phyloP scores from a whole-genome alignment of 2,329 filamentous ascomycete genomes.

The Claviceps sp. region DNA sequence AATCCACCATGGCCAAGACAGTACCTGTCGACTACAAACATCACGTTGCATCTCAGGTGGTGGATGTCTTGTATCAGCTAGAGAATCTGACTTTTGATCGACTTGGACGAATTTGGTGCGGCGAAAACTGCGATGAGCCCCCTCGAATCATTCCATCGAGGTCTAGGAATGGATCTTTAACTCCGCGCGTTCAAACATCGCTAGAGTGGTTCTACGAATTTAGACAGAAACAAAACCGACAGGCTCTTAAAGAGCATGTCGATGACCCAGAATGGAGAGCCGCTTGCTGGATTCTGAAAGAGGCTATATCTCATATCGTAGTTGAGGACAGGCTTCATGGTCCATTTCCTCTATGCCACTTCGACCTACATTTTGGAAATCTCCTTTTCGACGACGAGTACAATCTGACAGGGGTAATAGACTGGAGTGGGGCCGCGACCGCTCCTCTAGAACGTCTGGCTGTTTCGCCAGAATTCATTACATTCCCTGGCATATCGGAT shows the following conservation, averaged over 20 bases:
- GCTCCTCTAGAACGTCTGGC: constrained; percentile 3
- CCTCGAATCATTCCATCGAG: constrained; percentile 4
- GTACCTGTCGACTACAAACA: background rate
- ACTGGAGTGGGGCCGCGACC: constrained; percentile 1
- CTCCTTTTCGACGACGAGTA: too few relatives aligned
- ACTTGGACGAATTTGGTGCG: constrained; percentile 6
- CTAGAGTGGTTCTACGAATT: background rate
- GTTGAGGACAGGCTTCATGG: constrained; percentile 5
- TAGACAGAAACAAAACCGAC: too few relatives aligned
- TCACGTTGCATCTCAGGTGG: background rate
- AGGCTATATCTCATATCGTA: constrained; percentile 5
- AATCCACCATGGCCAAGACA: background rate
- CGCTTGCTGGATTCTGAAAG: constrained; percentile 4
- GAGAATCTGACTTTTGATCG: constrained; percentile 4
- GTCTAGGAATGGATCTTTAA: background rate
- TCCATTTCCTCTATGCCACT: constrained; percentile 5
- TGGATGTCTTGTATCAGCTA: constrained; percentile 5
- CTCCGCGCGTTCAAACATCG: constrained; percentile 3
- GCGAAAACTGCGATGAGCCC: constrained; percentile 7
- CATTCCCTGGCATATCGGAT: too few relatives aligned
- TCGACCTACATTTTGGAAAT: constrained; percentile 6
- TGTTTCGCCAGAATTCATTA: too few relatives aligned
- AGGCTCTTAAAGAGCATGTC: constrained; percentile 2
- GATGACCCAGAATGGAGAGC: constrained; percentile 5
- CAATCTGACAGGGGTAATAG: constrained; percentile 3